Base-by-base conservation (phyloP, 257 asterid genomes). In the Solanum chmielewskii region DNA sequence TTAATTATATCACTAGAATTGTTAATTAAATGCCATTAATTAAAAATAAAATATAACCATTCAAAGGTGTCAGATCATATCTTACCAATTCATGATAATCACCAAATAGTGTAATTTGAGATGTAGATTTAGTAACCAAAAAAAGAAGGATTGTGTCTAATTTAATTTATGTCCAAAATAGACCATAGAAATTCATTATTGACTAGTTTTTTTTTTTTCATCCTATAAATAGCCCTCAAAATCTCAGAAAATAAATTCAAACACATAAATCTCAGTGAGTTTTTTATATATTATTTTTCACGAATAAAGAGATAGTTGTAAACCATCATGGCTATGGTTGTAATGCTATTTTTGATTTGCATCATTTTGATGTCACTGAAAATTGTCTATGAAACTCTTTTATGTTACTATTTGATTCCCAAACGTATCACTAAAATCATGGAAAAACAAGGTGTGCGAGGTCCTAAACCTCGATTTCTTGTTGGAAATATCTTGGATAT, bases 361-460 rank as follows among this genome's bases (percentile, higher is more conserved):
- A 20, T 92, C 27, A 14, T 92, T 11, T 88, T 70, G 23, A 87
- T 93, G 10, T 12, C 88, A 5, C 1, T 89, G 47, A 94, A 90
- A 92, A 81, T 91, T 2, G 47, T 33, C 2, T 92, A 91, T 21
- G 95, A 96, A 71, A 92, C 93, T 10, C 0, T 96, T 7, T 85
- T 89, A 27, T 93, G 92, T 89, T 97, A 97, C 94, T 94, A 88
- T 90, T 7, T 94, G 5, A 97, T 91, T 18, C 99, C 99, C 7
- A 93, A 95, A 92, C 98, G 98, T 86, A 97, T 97, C 91, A 90
- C 62, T 88, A 90, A 87, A 78, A 89, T 90, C 14, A 95, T 97
- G 99, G 97, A 88, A 42, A 91, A 85, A 85, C 99, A 97, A 94
- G 99, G 99, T 0, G 97, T 97, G 85, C 90, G 92, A 91, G 99